Evolutionary conservation across 768 basidiomycete genomes (phyloP), one percentile per base, ranked within the genome.

Genomic region (Suillus placidus): DNA sequence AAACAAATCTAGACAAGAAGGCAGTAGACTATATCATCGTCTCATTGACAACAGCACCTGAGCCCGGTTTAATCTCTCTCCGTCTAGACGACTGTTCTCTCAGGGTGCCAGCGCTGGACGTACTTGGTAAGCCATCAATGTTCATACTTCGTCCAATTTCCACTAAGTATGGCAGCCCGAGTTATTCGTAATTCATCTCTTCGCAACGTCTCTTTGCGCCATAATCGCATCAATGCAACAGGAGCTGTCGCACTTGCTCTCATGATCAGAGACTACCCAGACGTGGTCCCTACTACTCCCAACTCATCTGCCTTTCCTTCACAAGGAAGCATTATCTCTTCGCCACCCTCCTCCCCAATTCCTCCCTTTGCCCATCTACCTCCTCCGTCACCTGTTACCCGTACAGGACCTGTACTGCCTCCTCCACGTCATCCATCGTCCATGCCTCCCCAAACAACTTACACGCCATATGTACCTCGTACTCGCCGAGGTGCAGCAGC

Each of bases 231-330:
- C 71, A 87, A 84, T 40, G 84, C 89, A 0, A 85, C 91, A 0
- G 95, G 95, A 40, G 95, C 92, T 9, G 94, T 99, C 6, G 92
- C 95, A 0, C 83, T 99, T 14, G 95, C 97, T 0, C 84, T 97
- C 61, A 96, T 99, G 94, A 95, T 98, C 68, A 87, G 93, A 61
- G 97, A 99, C 76, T 99, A 98, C 73, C 93, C 94, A 4, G 94
- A 97, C 69, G 83, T 90, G 51, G 85, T 89, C 9, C 80, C 67
- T 38, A 56, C 57, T 7, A 58, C 62, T 60, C 9, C 69, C 61
- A 10, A 67, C 1, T 68, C 71, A 30, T 67, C 65, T 26, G 34
- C 61, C 6, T 32, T 60, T 38, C 58, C 26, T 30, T 32, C 62
- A 23, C 55, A 71, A 3, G 66, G 70, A 12, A 61, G 71, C 9